Base-by-base conservation (phyloP, 2,329 filamentous ascomycete genomes). In the Penicillium sp. region DNA sequence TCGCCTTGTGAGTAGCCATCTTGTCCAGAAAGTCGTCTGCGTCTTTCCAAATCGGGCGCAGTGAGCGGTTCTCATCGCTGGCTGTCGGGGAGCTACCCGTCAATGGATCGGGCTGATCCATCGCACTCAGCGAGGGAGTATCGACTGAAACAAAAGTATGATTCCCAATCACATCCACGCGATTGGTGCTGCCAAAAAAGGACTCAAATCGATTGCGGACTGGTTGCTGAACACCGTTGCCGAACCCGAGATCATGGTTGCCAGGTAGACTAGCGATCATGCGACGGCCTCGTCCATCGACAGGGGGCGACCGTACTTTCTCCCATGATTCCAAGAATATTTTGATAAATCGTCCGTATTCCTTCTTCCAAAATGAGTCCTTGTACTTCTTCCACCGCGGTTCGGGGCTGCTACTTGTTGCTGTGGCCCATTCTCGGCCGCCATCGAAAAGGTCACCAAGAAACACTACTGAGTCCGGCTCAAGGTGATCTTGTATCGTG, bases 131-230 rank as follows among this genome's bases (percentile, higher is more conserved):
- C 0, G 92, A 97, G 4, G 96, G 87, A 0, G 88, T 84, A 69
- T 99, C 94, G 7, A 99, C 82, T 0, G 91, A 95, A 18, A 99
- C 90, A 69, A 99, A 91, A 0, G 91, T 95, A 70, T 99, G 94
- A 68, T 99, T 99, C 11, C 90, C 94, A 49, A 97, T 81, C 5
- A 97, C 82, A 70, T 97, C 91, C 18, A 99, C 86, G 8, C 90
- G 82, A 71, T 97, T 97, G n/a, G 87, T 84, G 51, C 94, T 87
- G 4, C 94, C 94, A 74, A 99, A 97, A 69, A 87, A 96, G 3
- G 87, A 84, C 66, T 88, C 84, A 71, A 97, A 99, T 14, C 94
- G 81, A 64, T 94, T 81, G 47, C 92, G 84, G 32, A 96, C 90
- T 0, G 88, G 80, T 8, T 87, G 70, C 69, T 96, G 90, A 44